Evolutionary conservation across 2,329 filamentous ascomycete genomes (phyloP).

Genomic region (Saccharata proteae): DNA sequence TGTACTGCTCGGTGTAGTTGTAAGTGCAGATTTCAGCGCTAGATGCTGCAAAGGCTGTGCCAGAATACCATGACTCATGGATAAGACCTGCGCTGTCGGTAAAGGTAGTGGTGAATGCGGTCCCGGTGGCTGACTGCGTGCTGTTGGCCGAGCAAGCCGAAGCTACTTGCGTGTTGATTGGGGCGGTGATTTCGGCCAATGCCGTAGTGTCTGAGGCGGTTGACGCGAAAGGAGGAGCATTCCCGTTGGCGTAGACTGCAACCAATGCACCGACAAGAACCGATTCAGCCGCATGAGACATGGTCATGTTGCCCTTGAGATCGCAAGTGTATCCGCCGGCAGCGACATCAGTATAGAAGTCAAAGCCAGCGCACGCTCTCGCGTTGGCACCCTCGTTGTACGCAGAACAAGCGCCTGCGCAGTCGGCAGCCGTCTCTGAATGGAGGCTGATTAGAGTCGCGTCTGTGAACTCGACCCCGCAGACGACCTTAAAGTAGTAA

Average conservation of each 20-base stretch:
- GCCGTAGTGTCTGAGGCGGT: constrained; percentile 1
- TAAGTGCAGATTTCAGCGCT: constrained; percentile 4
- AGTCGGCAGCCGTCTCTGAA: constrained; percentile 3
- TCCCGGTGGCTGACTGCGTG: constrained; percentile 3
- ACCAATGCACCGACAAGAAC: neutral
- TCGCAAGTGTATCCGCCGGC: constrained; percentile 1
- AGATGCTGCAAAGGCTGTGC: neutral
- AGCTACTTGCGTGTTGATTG: neutral
- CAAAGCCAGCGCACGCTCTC: constrained; percentile 3
- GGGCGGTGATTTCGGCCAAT: neutral
- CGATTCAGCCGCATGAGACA: no score
- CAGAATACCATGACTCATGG: constrained; percentile 5
- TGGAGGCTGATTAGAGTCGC: neutral
- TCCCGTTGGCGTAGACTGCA: neutral
- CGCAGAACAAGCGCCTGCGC: constrained; percentile 5
- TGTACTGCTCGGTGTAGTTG: constrained; percentile 6
- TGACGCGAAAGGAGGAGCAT: neutral
- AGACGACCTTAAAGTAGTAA: constrained; percentile 6
- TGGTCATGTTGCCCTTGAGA: constrained; percentile 4
- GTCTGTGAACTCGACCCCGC: constrained; percentile 3
- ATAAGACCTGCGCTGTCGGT: constrained; percentile 4
- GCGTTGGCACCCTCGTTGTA: constrained; percentile 1
- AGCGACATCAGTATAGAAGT: neutral
- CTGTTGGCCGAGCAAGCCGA: no score
- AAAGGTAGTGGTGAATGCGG: constrained; percentile 3